phyloP scores from a whole-genome alignment of 1,139 yeast genomes.

The Lodderomyces elongisporus region DNA sequence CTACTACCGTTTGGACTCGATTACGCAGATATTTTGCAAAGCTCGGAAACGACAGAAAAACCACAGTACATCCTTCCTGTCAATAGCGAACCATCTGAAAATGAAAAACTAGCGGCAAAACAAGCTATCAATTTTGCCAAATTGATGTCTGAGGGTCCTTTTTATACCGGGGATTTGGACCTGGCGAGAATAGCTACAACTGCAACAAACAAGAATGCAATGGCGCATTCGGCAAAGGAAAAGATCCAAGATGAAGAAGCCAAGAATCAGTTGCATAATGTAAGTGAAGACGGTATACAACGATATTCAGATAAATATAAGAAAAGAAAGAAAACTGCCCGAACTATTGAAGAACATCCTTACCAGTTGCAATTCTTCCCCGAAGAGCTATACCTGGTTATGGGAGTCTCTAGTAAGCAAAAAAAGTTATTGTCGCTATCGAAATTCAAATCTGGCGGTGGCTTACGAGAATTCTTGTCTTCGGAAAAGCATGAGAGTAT shows the following conservation, averaged over 20 bases:
- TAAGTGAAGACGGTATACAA: constrained; percentile 52
- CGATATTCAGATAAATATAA: constrained; percentile 72
- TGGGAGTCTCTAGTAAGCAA: constrained; percentile 61
- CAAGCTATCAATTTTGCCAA: constrained; percentile 58
- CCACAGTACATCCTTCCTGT: constrained; percentile 56
- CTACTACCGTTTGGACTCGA: constrained; percentile 66
- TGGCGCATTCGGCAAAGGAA: not conserved
- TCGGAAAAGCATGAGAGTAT: constrained; percentile 19
- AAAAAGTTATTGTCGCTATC: constrained; percentile 50
- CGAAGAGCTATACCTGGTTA: constrained; percentile 65
- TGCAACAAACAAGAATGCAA: constrained; percentile 1
- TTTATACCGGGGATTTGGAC: constrained; percentile 57
- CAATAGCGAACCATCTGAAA: constrained; percentile 52
- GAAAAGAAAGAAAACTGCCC: constrained; percentile 68
- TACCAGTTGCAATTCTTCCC: constrained; percentile 72
- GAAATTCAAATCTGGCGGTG: constrained; percentile 43
- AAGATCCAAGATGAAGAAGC: constrained; percentile 1
- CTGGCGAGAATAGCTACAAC: not conserved
- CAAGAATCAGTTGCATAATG: constrained; percentile 14
- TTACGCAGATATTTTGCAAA: constrained; percentile 49
- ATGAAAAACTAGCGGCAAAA: constrained; percentile 58
- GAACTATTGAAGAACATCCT: constrained; percentile 80
- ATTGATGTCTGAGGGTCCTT: constrained; percentile 67
- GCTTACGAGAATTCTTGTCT: constrained; percentile 34
- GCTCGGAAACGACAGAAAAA: constrained; percentile 28